Evolutionary conservation across 2,329 filamentous ascomycete genomes (phyloP).

Genomic region (Pseudogymnoascus sp.): DNA sequence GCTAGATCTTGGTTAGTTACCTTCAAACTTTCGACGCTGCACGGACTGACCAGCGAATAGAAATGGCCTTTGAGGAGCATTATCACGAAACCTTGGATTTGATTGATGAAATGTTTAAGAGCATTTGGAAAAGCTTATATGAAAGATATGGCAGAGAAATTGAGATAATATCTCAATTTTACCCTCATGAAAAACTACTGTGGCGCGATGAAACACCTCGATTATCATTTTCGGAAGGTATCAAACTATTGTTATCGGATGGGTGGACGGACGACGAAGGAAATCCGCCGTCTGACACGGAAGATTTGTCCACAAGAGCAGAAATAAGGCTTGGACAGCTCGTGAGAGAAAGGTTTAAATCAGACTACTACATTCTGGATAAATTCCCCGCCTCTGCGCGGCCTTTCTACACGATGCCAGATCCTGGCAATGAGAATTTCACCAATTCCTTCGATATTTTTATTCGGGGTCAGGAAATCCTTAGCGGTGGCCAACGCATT

Average conservation of each 20-base stretch:
- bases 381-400: slow-evolving; percentile 81
- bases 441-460: slow-evolving; percentile 97
- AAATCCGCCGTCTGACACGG: slow-evolving; percentile 59
- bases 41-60: slow-evolving; percentile 29
- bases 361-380: slow-evolving; percentile 91
- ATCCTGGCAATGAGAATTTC: slow-evolving; percentile 61
- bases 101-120: slow-evolving; percentile 75
- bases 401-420: slow-evolving; percentile 87
- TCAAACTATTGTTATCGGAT: slow-evolving; percentile 72
- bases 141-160: slow-evolving; percentile 64
- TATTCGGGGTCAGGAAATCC: slow-evolving; percentile 84
- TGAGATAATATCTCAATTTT: slow-evolving; percentile 72
- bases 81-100: slow-evolving; percentile 81
- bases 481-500: slow-evolving; percentile 88
- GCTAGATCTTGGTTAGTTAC: slow-evolving; percentile 53
- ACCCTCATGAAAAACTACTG: slow-evolving; percentile 78
- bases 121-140: slow-evolving; percentile 68
- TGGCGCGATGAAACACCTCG: slow-evolving; percentile 82
- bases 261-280: slow-evolving; percentile 74
- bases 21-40: background rate
- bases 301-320: slow-evolving; percentile 78
- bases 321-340: slow-evolving; percentile 81
- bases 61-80: slow-evolving; percentile 84
- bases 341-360: slow-evolving; percentile 77
- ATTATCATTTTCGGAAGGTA: slow-evolving; percentile 70